Evolutionary conservation across 345 rosid genomes (phyloP).

Genomic region (Populus tremula): DNA sequence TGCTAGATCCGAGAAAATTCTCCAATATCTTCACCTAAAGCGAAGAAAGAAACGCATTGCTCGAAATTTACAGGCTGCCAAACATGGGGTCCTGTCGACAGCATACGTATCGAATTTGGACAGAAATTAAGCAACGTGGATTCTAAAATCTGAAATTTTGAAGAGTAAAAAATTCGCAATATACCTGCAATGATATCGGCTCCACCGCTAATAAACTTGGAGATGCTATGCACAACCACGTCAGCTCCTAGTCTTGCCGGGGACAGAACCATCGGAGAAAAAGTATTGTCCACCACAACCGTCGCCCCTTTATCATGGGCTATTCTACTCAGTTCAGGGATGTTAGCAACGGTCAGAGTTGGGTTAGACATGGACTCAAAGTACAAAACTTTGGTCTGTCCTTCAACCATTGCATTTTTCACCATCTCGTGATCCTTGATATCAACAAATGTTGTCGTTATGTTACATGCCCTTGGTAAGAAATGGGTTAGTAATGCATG

Average conservation of each 20-base stretch:
- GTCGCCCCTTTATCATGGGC: conserved; percentile 76
- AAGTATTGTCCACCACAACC: conserved; percentile 90
- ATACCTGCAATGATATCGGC: conserved; percentile 94
- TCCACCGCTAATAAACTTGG: conserved; percentile 95
- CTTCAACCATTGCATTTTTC: conserved; percentile 52
- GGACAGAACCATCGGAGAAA: conserved; percentile 84
- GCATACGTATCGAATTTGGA: no score
- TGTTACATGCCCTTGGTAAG: conserved; percentile 74
- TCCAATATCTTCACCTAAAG: not conserved
- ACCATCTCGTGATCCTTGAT: conserved; percentile 55
- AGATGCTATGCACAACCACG: conserved; percentile 84
- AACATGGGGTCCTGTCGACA: no score
- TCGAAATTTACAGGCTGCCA: no score
- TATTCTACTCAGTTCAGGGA: conserved; percentile 71
- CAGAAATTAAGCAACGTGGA: not conserved
- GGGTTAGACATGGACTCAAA: conserved; percentile 91
- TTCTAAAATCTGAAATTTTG: no score
- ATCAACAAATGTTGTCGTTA: conserved; percentile 83
- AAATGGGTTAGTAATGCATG: conserved; percentile 87
- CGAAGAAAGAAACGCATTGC: no score
- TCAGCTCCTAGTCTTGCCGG: conserved; percentile 93
- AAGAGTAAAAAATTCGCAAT: not conserved
- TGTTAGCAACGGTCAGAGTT: conserved; percentile 68
- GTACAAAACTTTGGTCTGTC: conserved; percentile 70
- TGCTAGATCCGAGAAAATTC: no score